These are phyloP conservation scores for Fusarium heterosporum DNA, from an alignment of 2,329 filamentous ascomycete genomes.

Conservation along the genomic window DNA sequence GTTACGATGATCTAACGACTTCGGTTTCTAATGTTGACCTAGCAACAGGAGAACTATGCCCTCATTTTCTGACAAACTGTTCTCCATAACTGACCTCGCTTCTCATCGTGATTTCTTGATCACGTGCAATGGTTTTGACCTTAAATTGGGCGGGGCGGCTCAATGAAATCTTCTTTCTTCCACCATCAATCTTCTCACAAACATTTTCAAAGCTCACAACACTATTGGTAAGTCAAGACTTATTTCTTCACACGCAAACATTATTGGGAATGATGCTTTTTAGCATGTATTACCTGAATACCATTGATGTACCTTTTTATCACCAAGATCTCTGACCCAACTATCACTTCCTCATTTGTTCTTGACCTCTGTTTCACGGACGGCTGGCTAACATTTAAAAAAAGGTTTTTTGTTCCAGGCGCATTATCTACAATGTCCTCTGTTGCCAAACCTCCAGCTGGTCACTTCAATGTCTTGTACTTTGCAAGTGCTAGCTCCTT, in stretches of 20 bases:
- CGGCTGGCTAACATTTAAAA: conserved; percentile 40
- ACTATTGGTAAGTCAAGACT: conserved; percentile 51
- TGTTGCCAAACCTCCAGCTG: conserved; percentile 62
- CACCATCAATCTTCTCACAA: conserved; percentile 19
- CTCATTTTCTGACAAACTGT: conserved; percentile 17
- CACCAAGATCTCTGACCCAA: conserved; percentile 78
- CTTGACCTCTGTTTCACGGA: background rate
- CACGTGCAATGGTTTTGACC: conserved; percentile 23
- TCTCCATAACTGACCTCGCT: conserved; percentile 30
- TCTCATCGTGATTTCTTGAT: conserved; percentile 22
- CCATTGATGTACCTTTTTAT: conserved; percentile 69
- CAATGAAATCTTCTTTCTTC: conserved; percentile 17
- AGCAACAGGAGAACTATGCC: conserved; percentile 12
- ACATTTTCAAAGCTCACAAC: conserved; percentile 23
- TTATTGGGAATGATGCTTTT: conserved; percentile 62
- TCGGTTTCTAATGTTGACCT: conserved; percentile 18
- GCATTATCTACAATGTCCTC: conserved; percentile 49
- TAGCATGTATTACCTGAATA: conserved; percentile 71
- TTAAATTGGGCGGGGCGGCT: conserved; percentile 41
- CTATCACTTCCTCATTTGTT: conserved; percentile 38
- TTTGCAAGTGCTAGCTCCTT: conserved; percentile 81
- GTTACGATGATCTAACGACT: conserved; percentile 27
- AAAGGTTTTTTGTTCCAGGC: conserved; percentile 17
- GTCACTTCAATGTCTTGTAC: conserved; percentile 84
- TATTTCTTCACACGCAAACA: conserved; percentile 3